These are phyloP conservation scores for Tuber microsphaerosporum DNA, from an alignment of 495 filamentous ascomycete genomes.

Conservation along the genomic window DNA sequence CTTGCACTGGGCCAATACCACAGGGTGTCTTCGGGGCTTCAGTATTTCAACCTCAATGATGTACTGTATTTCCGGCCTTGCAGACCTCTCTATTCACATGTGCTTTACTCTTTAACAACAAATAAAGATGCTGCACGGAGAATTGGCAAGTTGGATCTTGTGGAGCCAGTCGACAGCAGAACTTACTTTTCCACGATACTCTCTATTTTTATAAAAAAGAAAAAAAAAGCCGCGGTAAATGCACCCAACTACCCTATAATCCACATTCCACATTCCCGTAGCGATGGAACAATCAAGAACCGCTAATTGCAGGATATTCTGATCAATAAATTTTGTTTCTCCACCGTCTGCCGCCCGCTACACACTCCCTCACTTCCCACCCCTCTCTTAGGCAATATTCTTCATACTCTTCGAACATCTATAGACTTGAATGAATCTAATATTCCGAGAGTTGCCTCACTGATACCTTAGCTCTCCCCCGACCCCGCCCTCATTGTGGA, in stretches of 20 bases:
- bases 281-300: neutral
- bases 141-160: neutral
- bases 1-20: neutral
- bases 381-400: neutral
- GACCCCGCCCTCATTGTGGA: neutral
- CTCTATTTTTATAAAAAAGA: neutral
- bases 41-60: neutral
- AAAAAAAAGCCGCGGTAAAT: neutral
- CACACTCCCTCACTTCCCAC: neutral
- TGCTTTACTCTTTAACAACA: neutral
- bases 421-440: neutral
- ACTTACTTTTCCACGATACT: neutral
- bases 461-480: neutral
- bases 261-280: neutral
- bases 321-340: neutral
- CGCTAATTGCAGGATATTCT: neutral
- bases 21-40: neutral
- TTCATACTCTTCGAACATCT: neutral
- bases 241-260: neutral
- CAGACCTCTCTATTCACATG: neutral
- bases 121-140: neutral
- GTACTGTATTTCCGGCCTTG: neutral
- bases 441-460: neutral
- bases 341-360: neutral
- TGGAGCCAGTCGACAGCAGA: neutral